Evolutionary conservation across 345 rosid species (phyloP).

Genomic region (Salix exigua): DNA sequence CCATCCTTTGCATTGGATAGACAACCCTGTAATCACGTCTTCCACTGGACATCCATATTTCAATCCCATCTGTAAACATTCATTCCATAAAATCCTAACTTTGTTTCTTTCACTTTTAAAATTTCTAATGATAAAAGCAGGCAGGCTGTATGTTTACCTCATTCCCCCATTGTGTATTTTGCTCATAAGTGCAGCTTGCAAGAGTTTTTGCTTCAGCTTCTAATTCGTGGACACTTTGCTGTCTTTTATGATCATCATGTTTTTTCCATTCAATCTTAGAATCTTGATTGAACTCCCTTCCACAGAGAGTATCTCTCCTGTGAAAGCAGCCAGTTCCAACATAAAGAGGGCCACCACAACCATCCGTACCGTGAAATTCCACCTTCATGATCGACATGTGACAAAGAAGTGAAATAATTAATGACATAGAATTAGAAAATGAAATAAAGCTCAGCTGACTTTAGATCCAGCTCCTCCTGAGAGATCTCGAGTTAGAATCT

Average conservation of each 20-base stretch:
- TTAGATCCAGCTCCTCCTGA: too few species aligned
- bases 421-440: too few species aligned
- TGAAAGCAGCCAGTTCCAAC: constrained; percentile 81
- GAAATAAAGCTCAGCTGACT: too few species aligned
- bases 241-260: constrained; percentile 7
- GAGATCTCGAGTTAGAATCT: too few species aligned
- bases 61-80: constrained; percentile 58
- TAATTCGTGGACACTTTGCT: constrained; percentile 12
- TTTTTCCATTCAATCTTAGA: constrained; percentile 22
- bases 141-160: constrained; percentile 35
- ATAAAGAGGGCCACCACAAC: constrained; percentile 62
- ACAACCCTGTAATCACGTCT: constrained; percentile 75
- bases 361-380: constrained; percentile 62
- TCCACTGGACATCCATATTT: constrained; percentile 72
- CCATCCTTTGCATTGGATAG: constrained; percentile 71
- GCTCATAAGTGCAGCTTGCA: constrained; percentile 57
- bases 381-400: constrained; percentile 34
- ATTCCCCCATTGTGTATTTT: constrained; percentile 64
- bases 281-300: constrained; percentile 29
- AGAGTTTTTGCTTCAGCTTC: constrained; percentile 41
- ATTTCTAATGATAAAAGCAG: background rate
- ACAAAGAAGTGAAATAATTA: background rate
- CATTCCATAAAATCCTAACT: background rate
- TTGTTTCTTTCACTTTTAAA: background rate
- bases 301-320: constrained; percentile 64